Evolutionary conservation across 2,329 filamentous ascomycete genomes (phyloP), one percentile per base, ranked within the genome.

Genomic region (Hirsutella thompsonii): DNA sequence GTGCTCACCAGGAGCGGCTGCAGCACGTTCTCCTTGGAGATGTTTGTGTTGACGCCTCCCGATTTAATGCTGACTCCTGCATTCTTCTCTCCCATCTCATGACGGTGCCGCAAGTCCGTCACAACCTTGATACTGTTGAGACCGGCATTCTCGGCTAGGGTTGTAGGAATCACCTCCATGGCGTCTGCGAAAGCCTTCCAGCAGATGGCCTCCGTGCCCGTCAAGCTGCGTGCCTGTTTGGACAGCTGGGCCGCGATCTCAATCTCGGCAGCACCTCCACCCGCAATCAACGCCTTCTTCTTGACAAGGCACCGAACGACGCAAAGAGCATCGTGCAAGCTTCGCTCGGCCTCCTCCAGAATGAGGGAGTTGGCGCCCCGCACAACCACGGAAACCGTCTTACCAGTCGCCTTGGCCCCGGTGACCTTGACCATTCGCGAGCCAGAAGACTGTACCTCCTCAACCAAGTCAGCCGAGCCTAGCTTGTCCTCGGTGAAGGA

Each of bases 151-250:
- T 98, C 92, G 0, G 92, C 93, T 51, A 98, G 72, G 1, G 92
- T 98, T 28, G 90, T 95, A 13, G 93, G 92, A 41, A 98, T 85
- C 34, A 98, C 86, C 67, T 98, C 92, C 69, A 98, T 83, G 8
- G 92, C 92, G 49, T 98, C 90, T 2, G 93, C 92, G 57, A 98
- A 98, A 1, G 90, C 90, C 69, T 95, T 96, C 86, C 87, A 98
- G 76, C 92, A 98, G 57, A 96, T 95, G 32, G 88, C 80, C 63
- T 98, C 92, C 5, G 92, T 95, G 45, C 93, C 93, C 1, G 81
- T 81, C 45, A 95, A 72, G 53, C 81, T 79, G 50, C 89, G 83
- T 8, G 90, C 79, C 57, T 85, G 83, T 63, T 85, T 82, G 43
- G 83, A 79, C 28, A 98, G 76, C 55, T 86, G 76, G 41, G 92